phyloP scores from a whole-genome alignment of 1,284 basidiomycete species.

The Papiliotrema laurentii region DNA sequence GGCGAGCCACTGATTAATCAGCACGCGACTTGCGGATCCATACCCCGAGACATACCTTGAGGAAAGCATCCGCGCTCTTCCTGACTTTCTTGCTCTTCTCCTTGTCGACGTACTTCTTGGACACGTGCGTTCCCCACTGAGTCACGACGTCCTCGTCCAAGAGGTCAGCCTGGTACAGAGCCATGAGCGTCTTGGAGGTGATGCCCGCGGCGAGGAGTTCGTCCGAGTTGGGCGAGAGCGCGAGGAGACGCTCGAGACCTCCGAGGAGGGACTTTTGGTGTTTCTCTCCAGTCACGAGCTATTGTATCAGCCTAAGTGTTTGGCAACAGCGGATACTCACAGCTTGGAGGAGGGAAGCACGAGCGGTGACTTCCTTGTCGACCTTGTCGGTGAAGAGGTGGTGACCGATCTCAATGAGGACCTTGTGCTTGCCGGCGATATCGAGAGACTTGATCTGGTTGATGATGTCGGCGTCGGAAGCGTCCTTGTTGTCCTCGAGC shows the following conservation, averaged over 20 bases:
- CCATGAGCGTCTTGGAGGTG: conserved; percentile 80
- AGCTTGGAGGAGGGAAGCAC: conserved; percentile 73
- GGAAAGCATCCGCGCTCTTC: conserved; percentile 90
- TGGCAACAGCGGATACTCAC: conserved; percentile 49
- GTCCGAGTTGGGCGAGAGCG: conserved; percentile 57
- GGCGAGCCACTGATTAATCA: conserved; percentile 36
- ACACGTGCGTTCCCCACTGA: conserved; percentile 95
- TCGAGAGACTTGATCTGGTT: conserved; percentile 89
- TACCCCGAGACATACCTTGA: conserved; percentile 63
- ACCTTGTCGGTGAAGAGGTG: conserved; percentile 76
- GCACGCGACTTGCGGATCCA: neutral
- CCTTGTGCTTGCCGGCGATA: conserved; percentile 94
- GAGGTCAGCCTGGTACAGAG: conserved; percentile 85
- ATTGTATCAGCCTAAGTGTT: conserved; percentile 1
- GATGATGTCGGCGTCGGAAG: conserved; percentile 58
- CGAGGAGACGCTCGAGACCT: conserved; percentile 78
- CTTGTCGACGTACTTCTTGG: conserved; percentile 96
- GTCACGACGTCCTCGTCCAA: conserved; percentile 86
- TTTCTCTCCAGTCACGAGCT: conserved; percentile 66
- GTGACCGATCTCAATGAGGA: conserved; percentile 77
- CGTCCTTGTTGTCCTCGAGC: conserved; percentile 69
- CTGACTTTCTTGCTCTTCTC: conserved; percentile 93
- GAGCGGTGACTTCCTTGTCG: conserved; percentile 66
- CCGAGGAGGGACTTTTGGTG: conserved; percentile 92
- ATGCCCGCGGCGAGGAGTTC: conserved; percentile 31